A percentile compares a stretch with the other conserved stretches of the same genome.
These are phyloP conservation scores for Nemania serpens DNA, from an alignment of 2,329 filamentous ascomycete genomes.

Conservation along the genomic window DNA sequence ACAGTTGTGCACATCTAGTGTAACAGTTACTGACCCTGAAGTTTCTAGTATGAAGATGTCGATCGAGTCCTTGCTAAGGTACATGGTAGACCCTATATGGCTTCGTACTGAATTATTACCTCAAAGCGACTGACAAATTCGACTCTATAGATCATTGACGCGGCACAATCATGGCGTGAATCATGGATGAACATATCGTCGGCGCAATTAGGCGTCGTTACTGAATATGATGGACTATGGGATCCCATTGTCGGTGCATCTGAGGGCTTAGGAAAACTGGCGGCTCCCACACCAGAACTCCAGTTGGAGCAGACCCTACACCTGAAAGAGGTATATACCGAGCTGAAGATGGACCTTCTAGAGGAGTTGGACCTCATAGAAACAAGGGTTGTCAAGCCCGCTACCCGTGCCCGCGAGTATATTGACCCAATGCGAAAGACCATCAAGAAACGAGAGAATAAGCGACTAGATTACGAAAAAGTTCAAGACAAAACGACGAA, in stretches of 20 bases:
- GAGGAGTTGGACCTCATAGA: slow-evolving; percentile 76
- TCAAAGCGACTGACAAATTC: slow-evolving; percentile 14
- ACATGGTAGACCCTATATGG: slow-evolving; percentile 24
- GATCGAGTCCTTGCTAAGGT: slow-evolving; percentile 76
- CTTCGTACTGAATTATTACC: neutral
- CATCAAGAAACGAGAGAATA: slow-evolving; percentile 84
- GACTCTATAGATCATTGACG: slow-evolving; percentile 68
- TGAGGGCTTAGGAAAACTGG: slow-evolving; percentile 58
- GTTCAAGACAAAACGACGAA: slow-evolving; percentile 73
- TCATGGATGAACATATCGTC: slow-evolving; percentile 75
- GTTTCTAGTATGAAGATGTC: slow-evolving; percentile 68
- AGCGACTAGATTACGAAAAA: slow-evolving; percentile 80
- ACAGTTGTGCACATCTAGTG: neutral
- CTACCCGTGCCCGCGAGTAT: slow-evolving; percentile 68
- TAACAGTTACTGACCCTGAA: slow-evolving; percentile 8
- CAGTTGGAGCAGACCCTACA: slow-evolving; percentile 68
- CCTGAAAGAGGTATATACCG: slow-evolving; percentile 69
- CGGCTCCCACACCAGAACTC: slow-evolving; percentile 63
- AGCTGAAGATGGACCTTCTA: slow-evolving; percentile 72
- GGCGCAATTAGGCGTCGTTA: slow-evolving; percentile 68
- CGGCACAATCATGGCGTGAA: slow-evolving; percentile 76
- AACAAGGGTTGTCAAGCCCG: slow-evolving; percentile 69
- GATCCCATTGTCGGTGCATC: slow-evolving; percentile 73
- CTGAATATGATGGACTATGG: slow-evolving; percentile 75
- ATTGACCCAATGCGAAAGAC: slow-evolving; percentile 77